Percentiles rank a stretch among this genome's conserved stretches.
Conservation (phyloP, 371 early-diverging fungal species). For the Neoconidiobolus thromboides region DNA sequence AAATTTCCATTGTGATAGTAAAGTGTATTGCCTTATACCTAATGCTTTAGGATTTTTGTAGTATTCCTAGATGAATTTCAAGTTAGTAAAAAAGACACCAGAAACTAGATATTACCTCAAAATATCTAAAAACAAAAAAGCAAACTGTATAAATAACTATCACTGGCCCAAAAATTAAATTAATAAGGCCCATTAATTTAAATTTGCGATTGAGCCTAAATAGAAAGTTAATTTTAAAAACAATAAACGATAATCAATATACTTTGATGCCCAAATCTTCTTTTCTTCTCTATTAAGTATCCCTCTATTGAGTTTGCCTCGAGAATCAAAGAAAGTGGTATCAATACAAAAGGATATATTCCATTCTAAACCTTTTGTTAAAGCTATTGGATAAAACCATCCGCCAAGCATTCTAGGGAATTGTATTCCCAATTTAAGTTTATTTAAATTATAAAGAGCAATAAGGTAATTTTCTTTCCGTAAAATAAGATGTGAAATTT, state of each 20-base stretch:
- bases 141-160: conserved; percentile 61
- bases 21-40: conserved; percentile 63
- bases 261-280: neutral
- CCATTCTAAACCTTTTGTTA: conserved; percentile 80
- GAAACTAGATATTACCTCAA: conserved; percentile 39
- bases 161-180: conserved; percentile 71
- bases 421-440: conserved; percentile 27
- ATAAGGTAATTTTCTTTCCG: conserved; percentile 93
- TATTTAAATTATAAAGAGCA: conserved; percentile 81
- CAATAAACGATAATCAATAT: too few species aligned
- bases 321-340: conserved; percentile 12
- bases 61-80: conserved; percentile 35
- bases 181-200: conserved; percentile 66
- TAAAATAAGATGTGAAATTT: conserved; percentile 83
- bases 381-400: too few species aligned
- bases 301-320: neutral
- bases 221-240: too few species aligned
- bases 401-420: conserved; percentile 16
- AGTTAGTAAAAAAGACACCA: neutral
- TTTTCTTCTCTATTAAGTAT: conserved; percentile 20
- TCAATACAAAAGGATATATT: conserved; percentile 68
- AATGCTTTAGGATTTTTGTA: conserved; percentile 72
- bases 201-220: conserved; percentile 30
- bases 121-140: conserved; percentile 81
- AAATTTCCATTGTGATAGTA: conserved; percentile 77